A percentile compares a stretch with the other conserved stretches of the same genome.
phyloP scores from a whole-genome alignment of 345 rosid genomes.

The Salix viminalis region DNA sequence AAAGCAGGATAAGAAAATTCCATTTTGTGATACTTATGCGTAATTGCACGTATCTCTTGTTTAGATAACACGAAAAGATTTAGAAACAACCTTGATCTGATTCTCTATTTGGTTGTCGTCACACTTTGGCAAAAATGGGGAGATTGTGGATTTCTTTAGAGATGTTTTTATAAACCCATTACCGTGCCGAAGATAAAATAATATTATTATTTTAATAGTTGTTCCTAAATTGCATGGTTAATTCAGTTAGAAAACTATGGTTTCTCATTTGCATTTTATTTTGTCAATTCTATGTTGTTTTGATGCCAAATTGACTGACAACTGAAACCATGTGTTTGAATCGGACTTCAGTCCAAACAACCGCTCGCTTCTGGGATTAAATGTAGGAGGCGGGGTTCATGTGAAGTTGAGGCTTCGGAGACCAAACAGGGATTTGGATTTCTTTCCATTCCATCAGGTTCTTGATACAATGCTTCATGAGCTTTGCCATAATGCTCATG shows the following conservation, averaged over 20 bases:
- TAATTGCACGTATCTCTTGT: no score
- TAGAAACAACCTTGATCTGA: no score
- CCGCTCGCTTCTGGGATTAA: constrained; percentile 67
- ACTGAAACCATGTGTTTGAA: background rate
- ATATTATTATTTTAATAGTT: no score
- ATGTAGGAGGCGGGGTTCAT: constrained; percentile 61
- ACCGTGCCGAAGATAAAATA: no score
- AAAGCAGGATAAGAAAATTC: no score
- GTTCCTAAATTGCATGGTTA: no score
- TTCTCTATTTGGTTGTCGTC: background rate
- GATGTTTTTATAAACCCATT: no score
- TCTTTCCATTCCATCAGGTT: constrained; percentile 60
- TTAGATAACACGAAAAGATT: no score
- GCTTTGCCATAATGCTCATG: constrained; percentile 80
- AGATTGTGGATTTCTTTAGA: no score
- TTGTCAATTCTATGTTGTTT: background rate
- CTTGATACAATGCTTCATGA: constrained; percentile 97
- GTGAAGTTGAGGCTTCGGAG: constrained; percentile 80
- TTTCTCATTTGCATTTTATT: background rate
- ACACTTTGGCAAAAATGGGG: no score
- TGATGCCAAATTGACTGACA: background rate
- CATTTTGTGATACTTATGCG: no score
- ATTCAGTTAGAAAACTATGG: no score
- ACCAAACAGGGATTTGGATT: constrained; percentile 56
- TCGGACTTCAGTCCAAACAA: constrained; percentile 54